phyloP scores from a whole-genome alignment of 169 alveolate species.

The Plasmodium knowlesi region DNA sequence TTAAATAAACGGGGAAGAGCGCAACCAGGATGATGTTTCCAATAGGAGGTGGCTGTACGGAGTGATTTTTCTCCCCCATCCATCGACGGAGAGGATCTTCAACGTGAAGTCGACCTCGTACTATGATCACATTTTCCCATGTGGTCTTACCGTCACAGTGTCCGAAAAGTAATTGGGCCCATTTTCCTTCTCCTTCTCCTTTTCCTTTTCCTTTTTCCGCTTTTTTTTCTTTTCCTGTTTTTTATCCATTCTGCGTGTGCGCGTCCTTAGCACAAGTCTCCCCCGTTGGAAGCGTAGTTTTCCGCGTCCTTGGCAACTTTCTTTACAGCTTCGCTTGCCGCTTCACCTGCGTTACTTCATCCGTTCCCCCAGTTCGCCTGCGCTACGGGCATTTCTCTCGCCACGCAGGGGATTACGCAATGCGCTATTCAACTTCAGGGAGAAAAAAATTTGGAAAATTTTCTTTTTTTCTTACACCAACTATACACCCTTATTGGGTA shows the following conservation, averaged over 20 bases:
- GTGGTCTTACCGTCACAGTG: constrained; percentile 23
- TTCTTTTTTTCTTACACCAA: not conserved
- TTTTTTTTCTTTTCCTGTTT: constrained; percentile 30
- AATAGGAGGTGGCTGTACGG: not conserved
- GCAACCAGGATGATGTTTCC: not conserved
- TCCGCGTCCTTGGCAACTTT: not conserved
- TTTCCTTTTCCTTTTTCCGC: constrained; percentile 24
- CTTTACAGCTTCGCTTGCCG: not conserved
- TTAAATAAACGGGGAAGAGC: not conserved
- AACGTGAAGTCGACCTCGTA: too few species aligned
- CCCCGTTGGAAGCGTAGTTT: not conserved
- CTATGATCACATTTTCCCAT: not conserved
- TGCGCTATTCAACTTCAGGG: not conserved
- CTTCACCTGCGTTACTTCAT: not conserved
- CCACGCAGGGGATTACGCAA: not conserved
- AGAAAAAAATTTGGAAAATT: not conserved
- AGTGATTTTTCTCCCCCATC: not conserved
- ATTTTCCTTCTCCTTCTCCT: constrained; percentile 59
- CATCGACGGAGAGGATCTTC: not conserved
- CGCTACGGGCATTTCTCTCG: not conserved
- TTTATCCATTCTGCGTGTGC: constrained; percentile 27
- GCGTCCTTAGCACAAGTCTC: not conserved
- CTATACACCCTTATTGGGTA: not conserved
- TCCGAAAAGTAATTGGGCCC: constrained; percentile 46
- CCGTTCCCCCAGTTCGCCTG: not conserved